phyloP scores from a whole-genome alignment of 805 yeast species.

The Pichia paraexigua region DNA sequence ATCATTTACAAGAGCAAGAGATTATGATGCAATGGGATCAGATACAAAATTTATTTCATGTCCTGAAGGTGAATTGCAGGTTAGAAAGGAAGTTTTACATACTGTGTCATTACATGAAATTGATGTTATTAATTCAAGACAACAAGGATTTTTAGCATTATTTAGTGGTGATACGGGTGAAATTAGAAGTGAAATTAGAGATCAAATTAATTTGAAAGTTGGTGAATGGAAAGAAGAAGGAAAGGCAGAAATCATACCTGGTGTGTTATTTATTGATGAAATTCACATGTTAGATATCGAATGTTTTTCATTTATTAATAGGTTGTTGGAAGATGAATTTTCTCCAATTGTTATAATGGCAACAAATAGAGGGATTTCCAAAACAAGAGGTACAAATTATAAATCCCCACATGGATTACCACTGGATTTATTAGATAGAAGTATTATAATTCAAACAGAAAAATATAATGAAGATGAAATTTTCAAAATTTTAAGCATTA shows the following conservation, averaged over 20 bases:
- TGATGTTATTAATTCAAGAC: slow-evolving; percentile 94
- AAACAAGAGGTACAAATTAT: slow-evolving; percentile 85
- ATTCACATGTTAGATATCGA: slow-evolving; percentile 98
- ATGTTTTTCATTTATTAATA: slow-evolving; percentile 87
- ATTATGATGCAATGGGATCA: slow-evolving; percentile 96
- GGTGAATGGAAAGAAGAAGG: slow-evolving; percentile 98
- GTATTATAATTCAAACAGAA: slow-evolving; percentile 84
- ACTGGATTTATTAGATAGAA: slow-evolving; percentile 84
- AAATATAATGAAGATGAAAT: slow-evolving; percentile 85
- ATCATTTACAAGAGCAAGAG: slow-evolving; percentile 98
- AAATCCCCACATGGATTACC: slow-evolving; percentile 96
- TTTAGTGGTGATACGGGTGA: slow-evolving; percentile 87
- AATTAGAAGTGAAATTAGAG: slow-evolving; percentile 82
- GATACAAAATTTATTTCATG: slow-evolving; percentile 82
- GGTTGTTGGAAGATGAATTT: slow-evolving; percentile 85
- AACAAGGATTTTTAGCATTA: slow-evolving; percentile 53
- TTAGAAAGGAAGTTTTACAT: slow-evolving; percentile 95
- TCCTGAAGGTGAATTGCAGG: slow-evolving; percentile 98
- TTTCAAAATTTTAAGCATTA: slow-evolving; percentile 68
- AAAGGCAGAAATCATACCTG: slow-evolving; percentile 95
- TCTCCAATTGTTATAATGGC: slow-evolving; percentile 96
- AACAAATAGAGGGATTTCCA: slow-evolving; percentile 89
- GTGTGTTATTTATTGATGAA: slow-evolving; percentile 95
- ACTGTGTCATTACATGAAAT: slow-evolving; percentile 94
- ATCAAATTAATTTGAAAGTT: slow-evolving; percentile 47